Conservation (phyloP, 225 moss, liverwort and hornwort species). For the Asterella californica region DNA sequence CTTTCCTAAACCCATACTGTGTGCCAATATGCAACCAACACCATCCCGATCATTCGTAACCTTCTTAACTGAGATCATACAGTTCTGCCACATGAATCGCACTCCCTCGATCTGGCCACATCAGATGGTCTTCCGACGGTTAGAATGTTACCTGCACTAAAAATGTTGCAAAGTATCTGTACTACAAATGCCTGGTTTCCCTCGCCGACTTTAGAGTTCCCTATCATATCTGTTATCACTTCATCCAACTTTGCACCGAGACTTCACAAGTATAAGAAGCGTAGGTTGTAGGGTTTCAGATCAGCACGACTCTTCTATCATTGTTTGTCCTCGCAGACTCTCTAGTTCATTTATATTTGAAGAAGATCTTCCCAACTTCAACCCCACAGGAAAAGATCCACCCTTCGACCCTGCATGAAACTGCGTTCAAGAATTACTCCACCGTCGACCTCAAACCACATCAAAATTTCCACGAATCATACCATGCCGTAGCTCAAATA, state of each 20-base stretch:
- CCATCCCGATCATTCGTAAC: conserved; percentile 61
- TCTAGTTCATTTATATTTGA: neutral
- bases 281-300: too few species aligned
- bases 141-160: neutral
- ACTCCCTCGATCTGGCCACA: conserved; percentile 69
- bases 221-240: neutral
- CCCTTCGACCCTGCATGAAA: neutral
- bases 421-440: neutral
- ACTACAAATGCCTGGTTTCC: neutral
- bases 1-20: conserved; percentile 99
- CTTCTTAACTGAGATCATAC: conserved; percentile 76
- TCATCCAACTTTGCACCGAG: neutral
- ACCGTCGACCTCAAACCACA: neutral
- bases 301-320: neutral
- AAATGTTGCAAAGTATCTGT: neutral
- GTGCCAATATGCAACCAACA: conserved; percentile 92
- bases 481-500: neutral
- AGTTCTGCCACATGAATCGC: conserved; percentile 98
- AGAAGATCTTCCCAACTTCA: neutral
- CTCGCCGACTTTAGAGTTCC: neutral
- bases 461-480: neutral
- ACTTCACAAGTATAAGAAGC: neutral
- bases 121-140: neutral
- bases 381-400: neutral
- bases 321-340: neutral